Conservation (phyloP, 2,329 filamentous ascomycete species). For the Trichoderma gracile region DNA sequence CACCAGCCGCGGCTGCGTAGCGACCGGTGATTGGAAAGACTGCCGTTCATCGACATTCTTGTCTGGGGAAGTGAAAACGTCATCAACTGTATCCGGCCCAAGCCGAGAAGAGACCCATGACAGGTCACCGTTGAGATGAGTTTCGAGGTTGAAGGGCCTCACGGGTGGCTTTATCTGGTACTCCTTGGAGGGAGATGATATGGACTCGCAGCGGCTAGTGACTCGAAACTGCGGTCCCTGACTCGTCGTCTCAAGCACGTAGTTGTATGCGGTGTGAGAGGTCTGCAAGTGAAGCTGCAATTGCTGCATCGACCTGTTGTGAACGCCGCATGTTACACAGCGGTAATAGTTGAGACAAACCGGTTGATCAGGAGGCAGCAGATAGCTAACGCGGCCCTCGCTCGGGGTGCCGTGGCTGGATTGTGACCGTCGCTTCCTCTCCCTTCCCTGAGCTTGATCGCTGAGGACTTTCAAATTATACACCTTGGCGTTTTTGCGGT, state of each 20-base stretch:
- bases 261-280: constrained; percentile 49
- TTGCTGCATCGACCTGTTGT: constrained; percentile 50
- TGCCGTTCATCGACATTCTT: constrained; percentile 31
- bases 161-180: constrained; percentile 47
- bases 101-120: constrained; percentile 49
- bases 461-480: constrained; percentile 63
- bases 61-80: constrained; percentile 32
- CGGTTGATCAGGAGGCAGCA: constrained; percentile 46
- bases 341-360: constrained; percentile 51
- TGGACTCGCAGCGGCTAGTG: constrained; percentile 35
- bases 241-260: constrained; percentile 42
- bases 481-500: constrained; percentile 49
- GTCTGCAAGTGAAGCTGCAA: constrained; percentile 51
- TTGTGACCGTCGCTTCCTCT: constrained; percentile 45
- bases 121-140: constrained; percentile 47
- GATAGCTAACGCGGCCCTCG: constrained; percentile 50
- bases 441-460: constrained; percentile 57
- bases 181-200: constrained; percentile 39
- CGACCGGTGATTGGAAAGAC: constrained; percentile 32
- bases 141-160: constrained; percentile 49
- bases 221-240: constrained; percentile 45
- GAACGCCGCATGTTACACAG: constrained; percentile 53
- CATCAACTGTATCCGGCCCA: constrained; percentile 38
- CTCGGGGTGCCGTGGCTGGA: constrained; percentile 33
- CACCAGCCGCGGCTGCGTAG: constrained; percentile 26